Percentiles rank a stretch among this genome's conserved stretches.
Conservation (phyloP, 2,329 filamentous ascomycete species). For the Chaetomiaceae sp. region DNA sequence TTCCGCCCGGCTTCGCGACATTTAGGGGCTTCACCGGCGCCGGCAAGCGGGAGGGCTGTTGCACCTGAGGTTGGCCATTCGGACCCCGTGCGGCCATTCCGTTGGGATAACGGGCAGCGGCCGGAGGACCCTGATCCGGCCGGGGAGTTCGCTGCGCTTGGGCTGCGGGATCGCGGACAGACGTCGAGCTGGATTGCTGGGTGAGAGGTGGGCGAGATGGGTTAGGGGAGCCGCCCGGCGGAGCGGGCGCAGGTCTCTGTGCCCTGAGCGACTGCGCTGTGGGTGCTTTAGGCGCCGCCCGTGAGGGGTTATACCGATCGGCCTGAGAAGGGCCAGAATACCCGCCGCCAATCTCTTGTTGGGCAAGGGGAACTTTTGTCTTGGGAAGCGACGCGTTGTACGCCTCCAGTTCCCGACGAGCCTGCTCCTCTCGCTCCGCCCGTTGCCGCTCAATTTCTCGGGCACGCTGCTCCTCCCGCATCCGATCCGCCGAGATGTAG, state of each 20-base stretch:
- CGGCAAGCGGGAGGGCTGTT: constrained; percentile 48
- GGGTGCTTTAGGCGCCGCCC: constrained; percentile 67
- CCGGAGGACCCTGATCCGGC: constrained; percentile 45
- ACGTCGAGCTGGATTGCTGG: constrained; percentile 48
- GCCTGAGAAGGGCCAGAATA: constrained; percentile 48
- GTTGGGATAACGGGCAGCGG: constrained; percentile 56
- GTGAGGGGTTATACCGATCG: constrained; percentile 77
- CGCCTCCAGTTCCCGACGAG: constrained; percentile 71
- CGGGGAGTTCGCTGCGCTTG: constrained; percentile 45
- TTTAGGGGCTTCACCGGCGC: constrained; percentile 74
- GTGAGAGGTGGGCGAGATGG: constrained; percentile 43
- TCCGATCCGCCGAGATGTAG: constrained; percentile 48
- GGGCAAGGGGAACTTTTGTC: constrained; percentile 71
- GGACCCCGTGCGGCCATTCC: constrained; percentile 50
- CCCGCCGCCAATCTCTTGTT: constrained; percentile 84
- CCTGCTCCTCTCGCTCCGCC: constrained; percentile 59
- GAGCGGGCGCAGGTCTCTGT: constrained; percentile 77
- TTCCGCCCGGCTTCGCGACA: constrained; percentile 60
- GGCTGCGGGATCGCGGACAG: constrained; percentile 39
- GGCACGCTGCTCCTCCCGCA: constrained; percentile 56
- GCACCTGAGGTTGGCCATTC: constrained; percentile 43
- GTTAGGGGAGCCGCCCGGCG: constrained; percentile 39
- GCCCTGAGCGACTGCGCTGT: constrained; percentile 58
- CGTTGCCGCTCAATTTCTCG: constrained; percentile 57
- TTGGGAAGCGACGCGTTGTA: constrained; percentile 90